Conservation (phyloP, 1,139 yeast genomes). For the Yamadazyma buinensis region DNA sequence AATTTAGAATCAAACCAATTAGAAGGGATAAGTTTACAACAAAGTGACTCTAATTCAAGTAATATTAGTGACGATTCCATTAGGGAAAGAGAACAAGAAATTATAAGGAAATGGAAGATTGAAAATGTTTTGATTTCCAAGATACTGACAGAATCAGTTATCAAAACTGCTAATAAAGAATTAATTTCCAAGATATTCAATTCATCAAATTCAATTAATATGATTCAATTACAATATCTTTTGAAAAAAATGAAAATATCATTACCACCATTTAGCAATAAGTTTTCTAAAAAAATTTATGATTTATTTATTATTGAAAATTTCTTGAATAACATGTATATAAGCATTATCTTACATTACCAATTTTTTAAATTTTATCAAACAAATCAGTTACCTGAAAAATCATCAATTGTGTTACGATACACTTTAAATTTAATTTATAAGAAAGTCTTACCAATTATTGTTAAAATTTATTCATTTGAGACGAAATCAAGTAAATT, state of each 20-base stretch:
- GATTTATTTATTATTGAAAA: conserved; percentile 3
- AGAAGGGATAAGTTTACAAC: not conserved
- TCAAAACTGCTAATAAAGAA: not conserved
- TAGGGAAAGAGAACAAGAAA: not conserved
- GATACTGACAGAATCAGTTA: not conserved
- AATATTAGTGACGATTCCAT: not conserved
- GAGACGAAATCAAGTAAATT: conserved; percentile 1
- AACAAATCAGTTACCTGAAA: not conserved
- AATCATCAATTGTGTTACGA: not conserved
- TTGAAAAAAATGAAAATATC: not conserved
- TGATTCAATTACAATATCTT: not conserved
- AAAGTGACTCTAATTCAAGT: too few species aligned
- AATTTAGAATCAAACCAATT: not conserved
- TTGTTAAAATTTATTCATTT: conserved; percentile 5
- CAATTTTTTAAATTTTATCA: conserved; percentile 3
- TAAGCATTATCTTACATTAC: conserved; percentile 3
- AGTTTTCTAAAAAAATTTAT: conserved; percentile 1
- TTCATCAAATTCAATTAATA: not conserved
- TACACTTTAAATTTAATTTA: conserved; percentile 1
- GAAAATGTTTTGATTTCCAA: not conserved
- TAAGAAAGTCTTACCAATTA: conserved; percentile 3
- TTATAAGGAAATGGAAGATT: not conserved
- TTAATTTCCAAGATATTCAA: not conserved
- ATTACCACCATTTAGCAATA: not conserved
- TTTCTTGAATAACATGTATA: conserved; percentile 2